Evolutionary conservation across 495 filamentous ascomycete species (phyloP).

Genomic region (Apodospora peruviana): DNA sequence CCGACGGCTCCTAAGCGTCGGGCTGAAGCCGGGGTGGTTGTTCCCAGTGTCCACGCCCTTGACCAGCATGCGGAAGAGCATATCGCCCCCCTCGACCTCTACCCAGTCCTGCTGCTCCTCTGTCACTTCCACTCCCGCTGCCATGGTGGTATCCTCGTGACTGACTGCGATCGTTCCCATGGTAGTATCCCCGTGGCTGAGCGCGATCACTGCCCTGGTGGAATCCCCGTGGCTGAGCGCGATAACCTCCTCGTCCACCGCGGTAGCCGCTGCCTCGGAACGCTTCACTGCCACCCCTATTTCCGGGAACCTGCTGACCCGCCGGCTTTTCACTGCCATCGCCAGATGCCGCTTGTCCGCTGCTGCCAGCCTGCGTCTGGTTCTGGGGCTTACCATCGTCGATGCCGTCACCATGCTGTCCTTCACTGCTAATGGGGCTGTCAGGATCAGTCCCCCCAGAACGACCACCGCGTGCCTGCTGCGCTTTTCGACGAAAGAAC

Average conservation of each 20-base stretch:
- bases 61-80: neutral
- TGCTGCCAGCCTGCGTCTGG: neutral
- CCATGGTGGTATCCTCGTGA: neutral
- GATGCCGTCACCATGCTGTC: neutral
- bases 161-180: neutral
- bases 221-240: no score
- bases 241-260: neutral
- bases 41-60: neutral
- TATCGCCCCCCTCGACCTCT: constrained; percentile 4
- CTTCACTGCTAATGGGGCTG: neutral
- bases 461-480: neutral
- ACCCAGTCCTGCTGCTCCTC: constrained; percentile 1
- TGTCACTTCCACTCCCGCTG: neutral
- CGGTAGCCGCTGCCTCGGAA: neutral
- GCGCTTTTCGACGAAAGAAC: constrained; percentile 21
- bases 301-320: neutral
- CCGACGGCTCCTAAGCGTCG: constrained; percentile 10
- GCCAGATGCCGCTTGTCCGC: neutral
- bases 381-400: neutral
- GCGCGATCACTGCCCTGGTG: neutral
- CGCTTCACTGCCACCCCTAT: neutral
- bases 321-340: neutral
- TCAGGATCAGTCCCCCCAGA: neutral
- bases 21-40: constrained; percentile 3
- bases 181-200: neutral